These are phyloP conservation scores for Pilasporangium apinafurcum DNA, from an alignment of 352 stramenopile genomes.

Conservation along the genomic window DNA sequence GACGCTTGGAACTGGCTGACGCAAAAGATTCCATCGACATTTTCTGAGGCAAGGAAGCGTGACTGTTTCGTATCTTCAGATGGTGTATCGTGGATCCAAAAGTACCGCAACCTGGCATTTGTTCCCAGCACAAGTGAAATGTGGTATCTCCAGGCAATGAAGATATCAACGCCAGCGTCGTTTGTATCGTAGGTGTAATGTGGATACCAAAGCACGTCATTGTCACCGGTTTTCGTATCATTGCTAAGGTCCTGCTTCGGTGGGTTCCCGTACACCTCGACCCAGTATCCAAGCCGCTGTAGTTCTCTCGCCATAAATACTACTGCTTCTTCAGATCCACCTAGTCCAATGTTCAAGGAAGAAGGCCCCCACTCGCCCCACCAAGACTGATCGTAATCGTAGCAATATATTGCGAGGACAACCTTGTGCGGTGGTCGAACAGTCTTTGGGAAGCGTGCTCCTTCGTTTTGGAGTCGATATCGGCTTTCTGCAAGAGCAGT, in stretches of 20 bases:
- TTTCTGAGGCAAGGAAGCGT: constrained; percentile 19
- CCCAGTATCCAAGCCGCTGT: constrained; percentile 68
- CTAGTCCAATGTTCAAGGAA: constrained; percentile 60
- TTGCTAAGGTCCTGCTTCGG: constrained; percentile 27
- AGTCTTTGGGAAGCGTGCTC: constrained; percentile 18
- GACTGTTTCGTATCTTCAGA: constrained; percentile 25
- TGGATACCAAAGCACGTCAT: constrained; percentile 66
- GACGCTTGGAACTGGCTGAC: constrained; percentile 76
- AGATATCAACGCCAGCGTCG: constrained; percentile 66
- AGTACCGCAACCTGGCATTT: constrained; percentile 23
- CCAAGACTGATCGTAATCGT: constrained; percentile 90
- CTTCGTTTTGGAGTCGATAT: constrained; percentile 16
- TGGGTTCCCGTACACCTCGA: constrained; percentile 85
- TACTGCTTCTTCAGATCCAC: constrained; percentile 89
- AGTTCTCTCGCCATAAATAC: constrained; percentile 84
- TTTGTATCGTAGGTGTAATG: constrained; percentile 61
- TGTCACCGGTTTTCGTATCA: constrained; percentile 8
- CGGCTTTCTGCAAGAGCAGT: constrained; percentile 27
- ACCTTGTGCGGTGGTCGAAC: constrained; percentile 13
- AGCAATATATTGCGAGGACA: constrained; percentile 84
- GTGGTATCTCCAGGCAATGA: constrained; percentile 89
- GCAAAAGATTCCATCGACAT: constrained; percentile 69
- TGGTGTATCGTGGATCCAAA: constrained; percentile 86
- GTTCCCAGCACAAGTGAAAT: constrained; percentile 61
- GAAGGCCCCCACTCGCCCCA: constrained; percentile 85